Evolutionary conservation across 2,329 filamentous ascomycete species (phyloP).

Genomic region (Xylaria sp.): DNA sequence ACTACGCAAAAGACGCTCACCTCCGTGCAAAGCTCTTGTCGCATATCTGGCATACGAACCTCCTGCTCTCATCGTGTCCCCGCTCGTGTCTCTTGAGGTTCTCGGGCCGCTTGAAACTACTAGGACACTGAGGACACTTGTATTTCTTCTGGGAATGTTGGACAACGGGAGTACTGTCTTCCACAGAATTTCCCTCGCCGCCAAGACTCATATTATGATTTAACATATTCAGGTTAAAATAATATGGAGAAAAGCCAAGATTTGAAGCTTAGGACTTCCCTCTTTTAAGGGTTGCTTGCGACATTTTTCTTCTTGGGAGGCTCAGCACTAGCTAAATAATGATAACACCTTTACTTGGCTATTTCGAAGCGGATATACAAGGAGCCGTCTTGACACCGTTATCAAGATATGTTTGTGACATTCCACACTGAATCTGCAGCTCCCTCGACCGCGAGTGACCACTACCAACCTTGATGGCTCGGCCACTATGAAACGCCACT

Average conservation of each 20-base stretch:
- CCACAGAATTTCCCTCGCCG: constrained; percentile 22
- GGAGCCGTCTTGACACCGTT: constrained; percentile 5
- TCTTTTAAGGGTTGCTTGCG: constrained; percentile 28
- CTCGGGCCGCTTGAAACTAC: constrained; percentile 49
- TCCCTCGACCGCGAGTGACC: constrained; percentile 2
- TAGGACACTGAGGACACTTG: constrained; percentile 46
- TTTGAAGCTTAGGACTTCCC: constrained; percentile 26
- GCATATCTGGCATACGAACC: constrained; percentile 46
- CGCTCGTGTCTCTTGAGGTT: constrained; percentile 50
- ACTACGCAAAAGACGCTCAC: constrained; percentile 33
- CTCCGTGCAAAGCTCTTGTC: constrained; percentile 49
- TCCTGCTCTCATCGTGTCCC: constrained; percentile 44
- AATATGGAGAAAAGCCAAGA: constrained; percentile 28
- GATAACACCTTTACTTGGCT: constrained; percentile 10
- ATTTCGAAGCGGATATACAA: constrained; percentile 13
- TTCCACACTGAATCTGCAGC: constrained; percentile 7
- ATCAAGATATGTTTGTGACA: constrained; percentile 10
- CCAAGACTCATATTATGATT: constrained; percentile 20
- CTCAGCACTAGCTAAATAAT: constrained; percentile 17
- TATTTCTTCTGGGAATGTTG: constrained; percentile 42
- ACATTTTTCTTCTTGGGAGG: constrained; percentile 13
- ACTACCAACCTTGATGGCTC: constrained; percentile 4
- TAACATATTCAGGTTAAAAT: constrained; percentile 25
- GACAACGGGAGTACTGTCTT: constrained; percentile 23
- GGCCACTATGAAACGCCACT: constrained; percentile 22